phyloP scores from a whole-genome alignment of 306 rosid species.

The Cucurbita argyrosperma region DNA sequence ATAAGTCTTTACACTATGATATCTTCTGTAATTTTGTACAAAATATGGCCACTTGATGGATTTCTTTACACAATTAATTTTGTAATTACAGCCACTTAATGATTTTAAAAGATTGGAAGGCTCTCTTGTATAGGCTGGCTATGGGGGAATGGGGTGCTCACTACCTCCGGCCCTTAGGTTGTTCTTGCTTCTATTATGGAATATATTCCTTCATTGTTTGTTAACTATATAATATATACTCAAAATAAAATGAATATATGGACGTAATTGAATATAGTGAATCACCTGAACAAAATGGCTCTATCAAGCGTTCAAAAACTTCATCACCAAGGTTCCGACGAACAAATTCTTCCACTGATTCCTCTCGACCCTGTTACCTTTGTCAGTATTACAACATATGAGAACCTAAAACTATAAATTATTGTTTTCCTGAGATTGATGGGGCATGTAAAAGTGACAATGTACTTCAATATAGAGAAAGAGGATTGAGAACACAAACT shows the following conservation, averaged over 20 bases:
- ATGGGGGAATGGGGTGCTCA: not conserved
- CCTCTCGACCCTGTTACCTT: constrained; percentile 98
- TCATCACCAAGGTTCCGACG: constrained; percentile 94
- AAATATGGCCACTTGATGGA: not conserved
- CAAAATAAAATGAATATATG: not conserved
- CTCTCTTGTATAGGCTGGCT: not conserved
- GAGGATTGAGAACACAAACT: constrained; percentile 46
- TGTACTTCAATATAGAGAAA: not conserved
- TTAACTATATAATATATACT: not conserved
- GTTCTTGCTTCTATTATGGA: not conserved
- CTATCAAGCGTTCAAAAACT: constrained; percentile 96
- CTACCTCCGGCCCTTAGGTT: not conserved
- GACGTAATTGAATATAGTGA: not conserved
- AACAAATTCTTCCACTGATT: constrained; percentile 87
- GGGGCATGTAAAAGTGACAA: not conserved
- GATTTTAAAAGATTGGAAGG: not conserved
- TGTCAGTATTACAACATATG: constrained; percentile 48
- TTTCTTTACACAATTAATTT: not conserved
- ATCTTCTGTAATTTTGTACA: not conserved
- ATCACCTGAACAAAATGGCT: constrained; percentile 93
- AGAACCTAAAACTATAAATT: constrained; percentile 20
- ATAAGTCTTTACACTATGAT: not conserved
- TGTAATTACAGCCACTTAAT: not conserved
- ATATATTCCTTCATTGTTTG: not conserved
- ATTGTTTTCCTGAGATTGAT: constrained; percentile 1